A percentile compares a stretch with the other conserved stretches of the same genome.
These are phyloP conservation scores for Aureobasidium mangrovei DNA, from an alignment of 2,329 filamentous ascomycete species.

Conservation along the genomic window DNA sequence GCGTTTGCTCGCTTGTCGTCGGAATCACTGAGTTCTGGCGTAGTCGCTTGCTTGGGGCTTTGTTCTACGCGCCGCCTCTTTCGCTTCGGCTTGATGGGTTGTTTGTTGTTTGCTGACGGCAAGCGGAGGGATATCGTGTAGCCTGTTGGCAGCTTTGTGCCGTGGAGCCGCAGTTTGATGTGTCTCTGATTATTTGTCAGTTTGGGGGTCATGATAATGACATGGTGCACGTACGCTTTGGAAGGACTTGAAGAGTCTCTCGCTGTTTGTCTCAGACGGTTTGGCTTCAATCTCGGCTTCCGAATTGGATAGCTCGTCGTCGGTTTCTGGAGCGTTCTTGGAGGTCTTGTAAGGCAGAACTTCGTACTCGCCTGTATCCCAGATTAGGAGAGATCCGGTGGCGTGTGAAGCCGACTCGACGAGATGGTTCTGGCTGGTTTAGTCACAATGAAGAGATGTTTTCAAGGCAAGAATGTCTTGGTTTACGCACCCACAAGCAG, in stretches of 20 bases:
- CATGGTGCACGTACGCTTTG: slow-evolving; percentile 18
- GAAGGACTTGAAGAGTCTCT: slow-evolving; percentile 32
- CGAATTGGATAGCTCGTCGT: slow-evolving; percentile 26
- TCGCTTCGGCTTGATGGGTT: slow-evolving; percentile 22
- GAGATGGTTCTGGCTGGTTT: slow-evolving; percentile 29
- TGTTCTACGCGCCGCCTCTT: slow-evolving; percentile 23
- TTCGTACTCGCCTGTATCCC: slow-evolving; percentile 38
- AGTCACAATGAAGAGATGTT: slow-evolving; percentile 12
- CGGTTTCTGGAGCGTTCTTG: slow-evolving; percentile 21
- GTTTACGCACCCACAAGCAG: slow-evolving; percentile 26
- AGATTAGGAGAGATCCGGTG: slow-evolving; percentile 38
- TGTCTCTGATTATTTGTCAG: slow-evolving; percentile 21
- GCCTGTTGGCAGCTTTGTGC: slow-evolving; percentile 28
- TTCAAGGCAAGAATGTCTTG: slow-evolving; percentile 13
- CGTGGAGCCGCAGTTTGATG: slow-evolving; percentile 35
- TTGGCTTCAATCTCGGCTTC: not conserved
- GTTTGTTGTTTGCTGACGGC: slow-evolving; percentile 28
- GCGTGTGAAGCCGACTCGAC: slow-evolving; percentile 36
- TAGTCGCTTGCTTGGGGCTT: slow-evolving; percentile 6
- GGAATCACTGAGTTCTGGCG: slow-evolving; percentile 16
- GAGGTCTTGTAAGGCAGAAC: slow-evolving; percentile 25
- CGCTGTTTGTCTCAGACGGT: slow-evolving; percentile 22
- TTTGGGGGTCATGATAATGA: not conserved
- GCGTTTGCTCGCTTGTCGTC: slow-evolving; percentile 10
- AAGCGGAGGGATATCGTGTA: slow-evolving; percentile 36